A percentile compares a stretch with the other conserved stretches of the same genome.
phyloP scores from a whole-genome alignment of 768 basidiomycete genomes.

The Pleurotus sapidus region DNA sequence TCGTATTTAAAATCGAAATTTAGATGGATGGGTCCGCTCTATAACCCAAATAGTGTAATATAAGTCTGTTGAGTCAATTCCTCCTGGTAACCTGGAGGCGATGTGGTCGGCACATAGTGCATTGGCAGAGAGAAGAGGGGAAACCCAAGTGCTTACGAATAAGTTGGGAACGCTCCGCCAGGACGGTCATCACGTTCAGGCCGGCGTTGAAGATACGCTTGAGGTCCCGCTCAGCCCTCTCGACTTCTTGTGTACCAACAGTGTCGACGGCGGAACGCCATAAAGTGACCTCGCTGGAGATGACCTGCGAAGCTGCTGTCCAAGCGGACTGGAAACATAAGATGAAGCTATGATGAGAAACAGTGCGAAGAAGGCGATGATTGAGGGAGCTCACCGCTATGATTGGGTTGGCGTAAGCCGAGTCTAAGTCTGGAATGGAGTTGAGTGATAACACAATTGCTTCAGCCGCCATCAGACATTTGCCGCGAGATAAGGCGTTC shows the following conservation, averaged over 20 bases:
- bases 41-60: not conserved
- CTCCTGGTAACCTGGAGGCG: not conserved
- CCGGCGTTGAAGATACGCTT: not conserved
- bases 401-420: not conserved
- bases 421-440: not conserved
- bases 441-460: not conserved
- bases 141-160: constrained; percentile 3
- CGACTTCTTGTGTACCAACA: not conserved
- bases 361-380: not conserved
- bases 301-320: constrained; percentile 7
- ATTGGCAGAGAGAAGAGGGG: not conserved
- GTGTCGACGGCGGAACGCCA: not conserved
- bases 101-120: not conserved
- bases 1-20: no score
- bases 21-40: not conserved
- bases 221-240: not conserved
- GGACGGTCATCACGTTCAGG: constrained; percentile 2
- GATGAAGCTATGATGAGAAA: not conserved
- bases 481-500: not conserved
- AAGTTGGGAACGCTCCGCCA: constrained; percentile 2
- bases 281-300: constrained; percentile 2
- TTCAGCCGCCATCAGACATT: not conserved
- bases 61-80: not conserved
- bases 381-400: not conserved
- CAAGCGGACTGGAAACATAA: constrained; percentile 4